Evolutionary conservation across 2,329 filamentous ascomycete genomes (phyloP), one percentile per base, ranked within the genome.

Genomic region (Dactylonectria estremocensis): DNA sequence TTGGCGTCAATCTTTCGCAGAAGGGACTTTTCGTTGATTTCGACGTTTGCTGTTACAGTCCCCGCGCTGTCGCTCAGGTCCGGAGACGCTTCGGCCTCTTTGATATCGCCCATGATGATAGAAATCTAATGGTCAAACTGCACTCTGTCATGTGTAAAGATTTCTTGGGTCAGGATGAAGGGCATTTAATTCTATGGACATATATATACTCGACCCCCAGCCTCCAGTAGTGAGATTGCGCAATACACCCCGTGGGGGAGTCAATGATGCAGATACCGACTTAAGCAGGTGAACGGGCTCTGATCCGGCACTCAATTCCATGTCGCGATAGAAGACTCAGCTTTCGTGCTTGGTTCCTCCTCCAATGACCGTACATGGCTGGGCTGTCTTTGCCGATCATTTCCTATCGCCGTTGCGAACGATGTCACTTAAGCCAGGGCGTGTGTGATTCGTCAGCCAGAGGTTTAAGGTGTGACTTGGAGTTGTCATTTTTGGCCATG

Each of bases 1-100:
- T 83, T 81, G 3, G 77, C 69, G 67, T 90, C 88, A 14, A 90
- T 73, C 68, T 88, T 92, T 10, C 90, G 83, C 7, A 93, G 73
- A 2, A 93, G 79, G 0, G 83, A 80, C 46, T 83, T 87, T 74
- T 92, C 90, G 61, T 88, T 86, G 35, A 91, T 76, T 0, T 65
- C 48, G 3, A 61, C 20, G 6, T 22, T 53, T 2, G 65, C 62
- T 1, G 69, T 50, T 13, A 70, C 13, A 1, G 67, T 65, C 1
- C 58, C 66, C 6, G 71, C 45, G 33, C 70, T 60, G 33, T 75
- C 73, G 3, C 73, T 75, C 5, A 71, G 68, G n/a, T 75, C 68
- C 1, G 64, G 68, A 1, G 68, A n/a, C 24, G 54, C 50, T 22
- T 56, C 63, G 9, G 22, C 33, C 50, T 56, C 57, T 45, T 66